Conservation (phyloP, 495 filamentous ascomycete species). For the Filosporella fistucella region DNA sequence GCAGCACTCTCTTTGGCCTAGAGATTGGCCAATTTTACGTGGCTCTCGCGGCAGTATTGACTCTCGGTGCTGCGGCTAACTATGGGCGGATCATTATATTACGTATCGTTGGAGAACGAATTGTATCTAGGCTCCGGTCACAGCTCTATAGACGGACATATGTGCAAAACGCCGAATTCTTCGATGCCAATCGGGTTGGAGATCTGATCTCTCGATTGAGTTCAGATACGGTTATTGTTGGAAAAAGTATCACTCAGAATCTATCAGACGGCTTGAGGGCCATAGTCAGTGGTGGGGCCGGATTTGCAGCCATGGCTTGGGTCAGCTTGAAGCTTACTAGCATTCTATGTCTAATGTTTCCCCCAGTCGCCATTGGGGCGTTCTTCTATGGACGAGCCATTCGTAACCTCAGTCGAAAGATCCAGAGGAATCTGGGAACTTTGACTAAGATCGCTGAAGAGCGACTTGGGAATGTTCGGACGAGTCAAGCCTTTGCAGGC, state of each 20-base stretch:
- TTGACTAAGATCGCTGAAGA: constrained; percentile 97
- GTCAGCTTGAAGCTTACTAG: constrained; percentile 87
- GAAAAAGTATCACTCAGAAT: constrained; percentile 97
- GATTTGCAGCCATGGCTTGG: constrained; percentile 87
- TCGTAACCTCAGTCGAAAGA: constrained; percentile 80
- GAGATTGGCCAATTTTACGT: constrained; percentile 73
- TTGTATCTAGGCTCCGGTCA: constrained; percentile 84
- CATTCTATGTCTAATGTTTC: constrained; percentile 80
- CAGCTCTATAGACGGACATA: constrained; percentile 88
- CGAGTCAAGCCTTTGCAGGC: constrained; percentile 90
- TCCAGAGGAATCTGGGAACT: constrained; percentile 87
- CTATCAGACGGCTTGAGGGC: constrained; percentile 89
- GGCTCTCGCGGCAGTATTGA: constrained; percentile 63
- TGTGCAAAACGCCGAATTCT: constrained; percentile 95
- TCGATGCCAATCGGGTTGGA: constrained; percentile 94
- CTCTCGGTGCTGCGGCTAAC: constrained; percentile 77
- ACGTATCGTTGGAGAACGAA: constrained; percentile 90
- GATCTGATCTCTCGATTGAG: constrained; percentile 93
- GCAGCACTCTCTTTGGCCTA: constrained; percentile 64
- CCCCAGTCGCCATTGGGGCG: constrained; percentile 85
- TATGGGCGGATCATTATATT: constrained; percentile 92
- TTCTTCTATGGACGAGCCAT: constrained; percentile 87
- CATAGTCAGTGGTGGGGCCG: constrained; percentile 81
- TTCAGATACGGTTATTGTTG: constrained; percentile 94
- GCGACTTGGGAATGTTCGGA: constrained; percentile 89